Evolutionary conservation across 768 basidiomycete species (phyloP), one percentile per base, ranked within the genome.

Genomic region (Boletellus ananas): DNA sequence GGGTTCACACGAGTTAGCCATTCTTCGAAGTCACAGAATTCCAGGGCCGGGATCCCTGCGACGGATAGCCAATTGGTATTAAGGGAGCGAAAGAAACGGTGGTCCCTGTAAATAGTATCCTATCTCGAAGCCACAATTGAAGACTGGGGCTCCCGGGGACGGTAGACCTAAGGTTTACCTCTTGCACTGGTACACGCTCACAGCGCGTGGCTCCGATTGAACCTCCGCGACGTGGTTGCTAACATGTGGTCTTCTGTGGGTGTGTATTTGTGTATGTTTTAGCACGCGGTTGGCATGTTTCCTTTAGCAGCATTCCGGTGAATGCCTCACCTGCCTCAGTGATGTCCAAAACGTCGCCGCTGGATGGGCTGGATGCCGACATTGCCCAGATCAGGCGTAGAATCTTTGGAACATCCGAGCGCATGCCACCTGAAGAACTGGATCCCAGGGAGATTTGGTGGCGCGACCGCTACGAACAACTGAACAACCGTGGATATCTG

Each of bases 211-310:
- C 33, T 47, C 50, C 50, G 41, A 43, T 43, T 37, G 20, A 40
- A 43, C 8, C 27, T 14, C 47, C 34, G 51, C 47, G 54, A 45
- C 17, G 7, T 11, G n/a, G n/a, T n/a, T 13, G n/a, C 17, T 17
- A 16, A 17, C 12, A 3, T 43, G n/a, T 33, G 4, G 18, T 39
- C 29, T 0, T 8, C 5, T 43, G 47, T 58, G 33, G 52, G 43
- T 37, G 38, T 43, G 20, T 51, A 6, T 59, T 57, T 55, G 37
- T 48, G n/a, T n/a, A 18, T 51, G 21, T 58, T 58, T 54, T n/a
- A 49, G 27, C 52, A 50, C 17, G 47, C 31, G 35, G 33, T n/a
- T 36, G 16, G 12, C 20, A 2, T 17, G 8, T 27, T n/a, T n/a
- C n/a, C n/a, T n/a, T n/a, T n/a, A n/a, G n/a, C n/a, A n/a, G n/a